Conservation (phyloP, 78 protist species). For the Parvularia atlantis region DNA sequence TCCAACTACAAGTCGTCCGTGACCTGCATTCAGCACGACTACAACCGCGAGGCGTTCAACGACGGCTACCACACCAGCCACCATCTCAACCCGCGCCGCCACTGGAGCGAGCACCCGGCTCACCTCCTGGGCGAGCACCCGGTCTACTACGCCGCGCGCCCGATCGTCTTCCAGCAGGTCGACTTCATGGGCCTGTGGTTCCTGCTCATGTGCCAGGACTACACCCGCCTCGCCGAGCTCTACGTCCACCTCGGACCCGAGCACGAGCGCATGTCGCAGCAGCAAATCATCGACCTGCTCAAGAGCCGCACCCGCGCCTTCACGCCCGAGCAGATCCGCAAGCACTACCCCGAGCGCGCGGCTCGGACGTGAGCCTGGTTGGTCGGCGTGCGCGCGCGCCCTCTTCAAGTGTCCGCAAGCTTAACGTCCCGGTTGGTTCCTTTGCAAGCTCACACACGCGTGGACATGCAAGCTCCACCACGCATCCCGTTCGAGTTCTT, state of each 20-base stretch:
- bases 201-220: constrained; percentile 6
- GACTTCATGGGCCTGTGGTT: constrained; percentile 14
- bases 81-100: constrained; percentile 6
- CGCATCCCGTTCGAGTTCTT: too few relatives aligned
- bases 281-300: too few relatives aligned
- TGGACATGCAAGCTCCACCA: too few relatives aligned
- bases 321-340: too few relatives aligned
- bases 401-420: too few relatives aligned
- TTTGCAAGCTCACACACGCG: too few relatives aligned
- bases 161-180: not conserved
- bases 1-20: constrained; percentile 5
- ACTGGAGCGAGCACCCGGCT: not conserved
- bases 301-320: too few relatives aligned
- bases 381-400: too few relatives aligned
- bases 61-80: constrained; percentile 16
- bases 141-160: not conserved
- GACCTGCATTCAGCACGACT: not conserved
- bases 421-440: too few relatives aligned
- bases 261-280: too few relatives aligned
- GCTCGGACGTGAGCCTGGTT: too few relatives aligned
- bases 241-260: not conserved
- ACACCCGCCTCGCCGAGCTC: not conserved
- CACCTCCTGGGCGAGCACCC: not conserved
- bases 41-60: constrained; percentile 7
- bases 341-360: too few relatives aligned